Conservation (phyloP, 768 basidiomycete genomes). For the Candolleomyces eurysporus region DNA sequence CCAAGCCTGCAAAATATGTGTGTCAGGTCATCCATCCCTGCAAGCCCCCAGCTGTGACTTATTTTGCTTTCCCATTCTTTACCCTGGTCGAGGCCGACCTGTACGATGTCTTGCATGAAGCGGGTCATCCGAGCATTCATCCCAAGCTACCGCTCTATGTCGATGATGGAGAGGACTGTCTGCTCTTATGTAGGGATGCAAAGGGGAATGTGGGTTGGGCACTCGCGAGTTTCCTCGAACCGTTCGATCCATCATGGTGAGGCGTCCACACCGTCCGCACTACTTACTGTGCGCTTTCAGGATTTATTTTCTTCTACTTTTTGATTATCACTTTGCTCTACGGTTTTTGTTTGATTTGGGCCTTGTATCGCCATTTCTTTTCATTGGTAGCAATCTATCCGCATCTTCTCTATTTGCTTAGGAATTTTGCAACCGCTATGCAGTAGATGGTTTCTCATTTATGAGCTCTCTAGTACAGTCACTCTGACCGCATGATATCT, state of each 20-base stretch:
- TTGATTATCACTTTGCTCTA: not conserved
- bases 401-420: not conserved
- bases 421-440: not conserved
- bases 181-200: conserved; percentile 65
- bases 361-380: not conserved
- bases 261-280: too few species aligned
- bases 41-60: conserved; percentile 64
- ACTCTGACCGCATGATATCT: too few species aligned
- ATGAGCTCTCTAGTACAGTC: not conserved
- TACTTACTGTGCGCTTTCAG: not conserved
- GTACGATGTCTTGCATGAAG: conserved; percentile 70
- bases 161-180: conserved; percentile 75
- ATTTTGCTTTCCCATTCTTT: conserved; percentile 78
- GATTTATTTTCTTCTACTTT: conserved; percentile 1
- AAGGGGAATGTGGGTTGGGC: conserved; percentile 70
- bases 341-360: not conserved
- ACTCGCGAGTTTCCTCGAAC: conserved; percentile 76
- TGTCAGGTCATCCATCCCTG: conserved; percentile 72
- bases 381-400: not conserved
- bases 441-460: not conserved
- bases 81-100: conserved; percentile 57
- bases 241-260: conserved; percentile 32
- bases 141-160: conserved; percentile 73
- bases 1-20: conserved; percentile 55
- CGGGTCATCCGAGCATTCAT: conserved; percentile 76